Evolutionary conservation across 139 green algal species (phyloP), one percentile per base, ranked within the genome.

Genomic region (Deuterostichococcus epilithicus): DNA sequence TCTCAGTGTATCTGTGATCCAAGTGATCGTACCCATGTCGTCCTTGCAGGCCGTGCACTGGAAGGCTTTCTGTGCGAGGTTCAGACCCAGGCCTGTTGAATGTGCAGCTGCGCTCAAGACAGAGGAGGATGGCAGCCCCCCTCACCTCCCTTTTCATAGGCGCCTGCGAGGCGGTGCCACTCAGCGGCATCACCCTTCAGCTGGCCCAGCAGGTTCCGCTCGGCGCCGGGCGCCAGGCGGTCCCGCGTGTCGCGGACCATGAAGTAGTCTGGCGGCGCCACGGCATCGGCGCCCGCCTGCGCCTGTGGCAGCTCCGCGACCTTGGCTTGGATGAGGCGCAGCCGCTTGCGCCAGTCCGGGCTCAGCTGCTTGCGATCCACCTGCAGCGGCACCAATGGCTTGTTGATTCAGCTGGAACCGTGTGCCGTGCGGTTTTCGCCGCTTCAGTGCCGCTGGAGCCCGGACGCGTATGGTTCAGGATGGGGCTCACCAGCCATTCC

Each of bases 131-230:
- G 68, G 32, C 5, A 69, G 28, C 32, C 0, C 35, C 39, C 60
- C 83, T 82, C 65, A 89, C 87, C 73, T 81, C 77, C 78, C 34
- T 89, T 87, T 58, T 95, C 88, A 37, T 94, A 95, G 0, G 88
- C 88, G 45, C 84, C 86, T 0, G 92, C 85, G 26, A 95, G 82
- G 72, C 90, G 93, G 66, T 93, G 87, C 92, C 91, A 96, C 0
- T 73, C 66, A 13, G 75, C 86, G 5, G 92, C 92, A 0, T 78
- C 45, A 22, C 92, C 92, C 6, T 86, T 87, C 1, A 92, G 73
- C 6, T 74, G 73, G 26, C 92, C 92, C 78, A 96, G 89, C 68
- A 95, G 63, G 5, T 75, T 87, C 39, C 84, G 86, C 63, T 96
- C 89, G 3, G 84, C 76, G 0, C 73, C 85, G 59, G 85, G 75